Percentiles rank a stretch among this genome's conserved stretches.
These are phyloP conservation scores for Aspergillus viridinutans DNA, from an alignment of 2,329 filamentous ascomycete species.

Conservation along the genomic window DNA sequence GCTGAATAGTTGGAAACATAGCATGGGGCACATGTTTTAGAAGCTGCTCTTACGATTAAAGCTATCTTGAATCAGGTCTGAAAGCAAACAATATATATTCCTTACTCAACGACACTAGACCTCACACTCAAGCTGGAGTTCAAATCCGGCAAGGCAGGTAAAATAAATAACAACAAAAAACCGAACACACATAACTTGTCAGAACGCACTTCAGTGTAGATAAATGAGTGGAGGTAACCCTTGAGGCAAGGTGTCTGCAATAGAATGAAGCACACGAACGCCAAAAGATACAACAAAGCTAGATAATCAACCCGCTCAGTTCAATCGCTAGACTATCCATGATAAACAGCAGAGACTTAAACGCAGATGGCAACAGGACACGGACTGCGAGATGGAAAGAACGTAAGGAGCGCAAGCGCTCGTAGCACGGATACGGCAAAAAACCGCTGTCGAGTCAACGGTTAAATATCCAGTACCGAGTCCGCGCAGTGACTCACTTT, in stretches of 20 bases:
- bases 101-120: conserved; percentile 11
- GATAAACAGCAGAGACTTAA: conserved; percentile 17
- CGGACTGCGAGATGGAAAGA: conserved; percentile 11
- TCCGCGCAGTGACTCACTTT: neutral
- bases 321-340: conserved; percentile 30
- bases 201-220: conserved; percentile 12
- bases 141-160: conserved; percentile 8
- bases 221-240: conserved; percentile 19
- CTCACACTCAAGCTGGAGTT: conserved; percentile 1
- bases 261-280: conserved; percentile 10
- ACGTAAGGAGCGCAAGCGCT: conserved; percentile 10
- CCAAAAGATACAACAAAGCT: conserved; percentile 17
- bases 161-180: neutral
- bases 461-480: neutral
- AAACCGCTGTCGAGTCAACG: neutral
- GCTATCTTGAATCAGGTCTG: neutral
- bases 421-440: neutral
- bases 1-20: neutral
- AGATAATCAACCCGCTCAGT: conserved; percentile 26
- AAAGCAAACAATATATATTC: conserved; percentile 16
- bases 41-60: neutral
- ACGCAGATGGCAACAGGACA: conserved; percentile 13
- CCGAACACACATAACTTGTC: conserved; percentile 8
- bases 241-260: conserved; percentile 9
- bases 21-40: neutral